A percentile compares a stretch with the other conserved stretches of the same genome.
Conservation (phyloP, 1,284 basidiomycete genomes). For the Naganishia liquefaciens region DNA sequence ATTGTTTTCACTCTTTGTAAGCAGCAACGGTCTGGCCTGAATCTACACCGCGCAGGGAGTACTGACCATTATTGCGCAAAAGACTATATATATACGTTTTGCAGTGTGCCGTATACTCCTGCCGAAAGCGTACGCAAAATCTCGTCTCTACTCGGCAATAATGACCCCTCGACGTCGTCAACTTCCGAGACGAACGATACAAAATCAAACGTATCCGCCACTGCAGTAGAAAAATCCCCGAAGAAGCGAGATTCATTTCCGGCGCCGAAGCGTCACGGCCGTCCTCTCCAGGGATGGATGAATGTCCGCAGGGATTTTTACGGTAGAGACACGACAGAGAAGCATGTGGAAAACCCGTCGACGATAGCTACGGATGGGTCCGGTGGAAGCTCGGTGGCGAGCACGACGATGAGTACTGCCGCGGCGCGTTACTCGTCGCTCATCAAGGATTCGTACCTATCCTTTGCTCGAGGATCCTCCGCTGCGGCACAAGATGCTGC, state of each 20-base stretch:
- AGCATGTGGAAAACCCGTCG: background rate
- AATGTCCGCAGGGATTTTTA: conserved; percentile 15
- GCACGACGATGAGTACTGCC: conserved; percentile 14
- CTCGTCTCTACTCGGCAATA: background rate
- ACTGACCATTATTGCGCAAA: background rate
- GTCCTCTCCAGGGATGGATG: conserved; percentile 24
- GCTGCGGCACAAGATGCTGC: conserved; percentile 26
- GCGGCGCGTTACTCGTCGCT: conserved; percentile 15
- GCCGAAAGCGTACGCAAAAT: conserved; percentile 11
- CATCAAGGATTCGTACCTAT: conserved; percentile 35
- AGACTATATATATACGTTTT: conserved; percentile 24
- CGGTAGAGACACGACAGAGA: background rate
- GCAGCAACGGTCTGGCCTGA: conserved; percentile 3
- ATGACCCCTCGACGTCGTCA: background rate
- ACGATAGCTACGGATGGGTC: background rate
- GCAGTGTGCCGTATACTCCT: conserved; percentile 16
- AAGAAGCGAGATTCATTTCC: background rate
- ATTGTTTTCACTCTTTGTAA: conserved; percentile 59
- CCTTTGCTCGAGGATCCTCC: conserved; percentile 58
- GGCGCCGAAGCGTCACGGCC: conserved; percentile 15
- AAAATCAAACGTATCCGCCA: background rate
- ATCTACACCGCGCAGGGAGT: too few species aligned
- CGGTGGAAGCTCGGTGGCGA: conserved; percentile 28
- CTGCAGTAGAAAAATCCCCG: background rate
- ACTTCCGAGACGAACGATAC: background rate